Evolutionary conservation across 2,329 filamentous ascomycete genomes (phyloP).

Genomic region (Apiospora phragmitis): DNA sequence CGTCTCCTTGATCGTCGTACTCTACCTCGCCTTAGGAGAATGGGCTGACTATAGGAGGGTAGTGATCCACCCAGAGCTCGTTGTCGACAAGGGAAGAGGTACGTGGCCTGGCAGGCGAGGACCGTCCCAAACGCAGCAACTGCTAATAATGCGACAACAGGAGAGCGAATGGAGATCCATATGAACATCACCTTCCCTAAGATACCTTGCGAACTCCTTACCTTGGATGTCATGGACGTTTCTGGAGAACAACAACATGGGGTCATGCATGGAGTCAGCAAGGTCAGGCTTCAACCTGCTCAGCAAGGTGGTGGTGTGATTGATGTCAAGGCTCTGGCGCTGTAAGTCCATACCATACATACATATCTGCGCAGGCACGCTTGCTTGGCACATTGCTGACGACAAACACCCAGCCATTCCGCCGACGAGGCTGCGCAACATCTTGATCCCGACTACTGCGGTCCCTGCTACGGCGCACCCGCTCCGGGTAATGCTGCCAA

Average conservation of each 20-base stretch:
- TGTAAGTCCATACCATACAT: conserved; percentile 48
- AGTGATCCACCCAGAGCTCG: conserved; percentile 83
- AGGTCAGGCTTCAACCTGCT: conserved; percentile 76
- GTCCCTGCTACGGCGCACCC: conserved; percentile 84
- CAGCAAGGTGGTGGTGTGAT: conserved; percentile 76
- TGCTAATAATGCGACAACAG: conserved; percentile 41
- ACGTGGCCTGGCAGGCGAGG: conserved; percentile 26
- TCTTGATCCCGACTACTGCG: conserved; percentile 90
- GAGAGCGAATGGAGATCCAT: conserved; percentile 98
- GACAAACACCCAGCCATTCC: conserved; percentile 53
- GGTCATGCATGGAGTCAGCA: conserved; percentile 88
- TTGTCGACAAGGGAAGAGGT: conserved; percentile 97
- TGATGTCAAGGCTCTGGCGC: conserved; percentile 65
- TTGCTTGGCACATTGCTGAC: background rate
- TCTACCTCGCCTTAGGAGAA: conserved; percentile 92
- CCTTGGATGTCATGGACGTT: conserved; percentile 98
- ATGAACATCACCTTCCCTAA: conserved; percentile 95
- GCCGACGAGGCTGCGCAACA: conserved; percentile 71
- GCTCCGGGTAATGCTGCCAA: conserved; percentile 72
- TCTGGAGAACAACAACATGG: conserved; percentile 96
- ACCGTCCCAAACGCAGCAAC: background rate
- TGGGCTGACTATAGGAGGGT: conserved; percentile 91
- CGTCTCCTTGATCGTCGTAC: conserved; percentile 79
- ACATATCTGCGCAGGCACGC: background rate
- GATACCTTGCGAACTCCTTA: conserved; percentile 91